Evolutionary conservation across 164 flowering plant genomes (phyloP).

Genomic region (Taxillus chinensis): DNA sequence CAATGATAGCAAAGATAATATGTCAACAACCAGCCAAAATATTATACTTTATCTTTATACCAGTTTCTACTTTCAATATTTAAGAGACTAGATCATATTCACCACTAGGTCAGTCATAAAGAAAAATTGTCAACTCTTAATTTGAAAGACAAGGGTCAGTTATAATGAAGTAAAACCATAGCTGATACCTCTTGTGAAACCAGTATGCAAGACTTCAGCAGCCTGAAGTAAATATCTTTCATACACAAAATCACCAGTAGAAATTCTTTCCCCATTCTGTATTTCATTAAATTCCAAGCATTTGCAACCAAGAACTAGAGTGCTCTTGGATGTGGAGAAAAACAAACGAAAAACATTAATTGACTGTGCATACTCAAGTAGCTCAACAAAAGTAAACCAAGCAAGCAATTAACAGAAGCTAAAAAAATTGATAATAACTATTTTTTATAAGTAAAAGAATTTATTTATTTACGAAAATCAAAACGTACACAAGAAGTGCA

Average conservation of each 20-base stretch:
- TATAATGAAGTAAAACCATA: background rate
- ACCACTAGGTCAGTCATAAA: background rate
- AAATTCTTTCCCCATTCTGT: constrained; percentile 35
- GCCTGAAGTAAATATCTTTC: constrained; percentile 48
- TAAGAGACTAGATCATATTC: too few relatives aligned
- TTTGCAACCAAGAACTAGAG: constrained; percentile 41
- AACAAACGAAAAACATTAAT: background rate
- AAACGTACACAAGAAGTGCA: too few relatives aligned
- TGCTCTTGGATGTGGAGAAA: constrained; percentile 33
- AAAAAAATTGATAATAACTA: too few relatives aligned
- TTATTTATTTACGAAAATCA: too few relatives aligned
- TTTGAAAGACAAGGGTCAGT: too few relatives aligned
- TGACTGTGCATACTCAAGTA: too few relatives aligned
- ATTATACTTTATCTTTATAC: background rate
- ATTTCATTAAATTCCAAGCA: constrained; percentile 30
- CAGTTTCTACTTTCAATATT: too few relatives aligned
- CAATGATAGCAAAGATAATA: background rate
- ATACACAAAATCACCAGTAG: constrained; percentile 28
- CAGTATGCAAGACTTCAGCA: constrained; percentile 30
- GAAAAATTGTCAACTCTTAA: background rate
- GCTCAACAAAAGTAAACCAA: too few relatives aligned
- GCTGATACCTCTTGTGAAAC: constrained; percentile 37
- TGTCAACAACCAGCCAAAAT: background rate
- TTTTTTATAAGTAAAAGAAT: too few relatives aligned
- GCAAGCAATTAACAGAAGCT: too few relatives aligned